Base-by-base conservation (phyloP, 2,329 filamentous ascomycete species). In the Paecilomyces fulvus region DNA sequence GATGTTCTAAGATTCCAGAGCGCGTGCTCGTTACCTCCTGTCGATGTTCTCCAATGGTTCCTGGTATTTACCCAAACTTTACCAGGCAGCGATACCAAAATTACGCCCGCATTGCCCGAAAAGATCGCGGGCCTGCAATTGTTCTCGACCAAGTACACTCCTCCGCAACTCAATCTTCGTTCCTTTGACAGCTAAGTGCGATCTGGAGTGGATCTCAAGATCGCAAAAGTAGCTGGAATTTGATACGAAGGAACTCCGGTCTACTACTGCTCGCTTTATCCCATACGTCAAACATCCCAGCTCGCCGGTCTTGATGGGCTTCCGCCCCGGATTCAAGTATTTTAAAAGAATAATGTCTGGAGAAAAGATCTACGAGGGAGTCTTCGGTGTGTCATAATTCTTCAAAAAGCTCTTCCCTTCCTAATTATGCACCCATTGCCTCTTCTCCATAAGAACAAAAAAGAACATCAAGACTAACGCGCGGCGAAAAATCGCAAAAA, bases 311-410 rank as follows among this genome's bases (percentile, higher is more conserved):
- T 60, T 54, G 61, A 73, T 73, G 71, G 60, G 57, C 60, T 61
- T 72, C 52, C 64, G 62, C 49, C 63, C 56, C 51, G 61, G 63
- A 48, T 59, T 68, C 30, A 62, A 61, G 52, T 61, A 66, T 50
- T 70, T 73, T 55, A 70, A 69, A 57, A 66, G 53, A 52, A 68
- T 63, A 57, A 75, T 75, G 73, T 72, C 71, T 20, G 67, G 67
- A 56, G 70, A 72, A 58, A 81, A 79, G 68, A 74, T 84, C 57
- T 70, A 84, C 55, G 84, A 88, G 70, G 85, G 85, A 62, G 78
- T 85, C 59, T 83, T 86, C 65, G 82, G 82, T 84, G 76, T 62
- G 70, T 67, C 53, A 55, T 61, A 63, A 57, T 60, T 62, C 62
- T 17, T n/a, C n/a, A n/a, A n/a, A 21, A 56, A 55, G 50, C n/a